phyloP scores from a whole-genome alignment of 352 stramenopile species.

The Phytophthora megakarya region DNA sequence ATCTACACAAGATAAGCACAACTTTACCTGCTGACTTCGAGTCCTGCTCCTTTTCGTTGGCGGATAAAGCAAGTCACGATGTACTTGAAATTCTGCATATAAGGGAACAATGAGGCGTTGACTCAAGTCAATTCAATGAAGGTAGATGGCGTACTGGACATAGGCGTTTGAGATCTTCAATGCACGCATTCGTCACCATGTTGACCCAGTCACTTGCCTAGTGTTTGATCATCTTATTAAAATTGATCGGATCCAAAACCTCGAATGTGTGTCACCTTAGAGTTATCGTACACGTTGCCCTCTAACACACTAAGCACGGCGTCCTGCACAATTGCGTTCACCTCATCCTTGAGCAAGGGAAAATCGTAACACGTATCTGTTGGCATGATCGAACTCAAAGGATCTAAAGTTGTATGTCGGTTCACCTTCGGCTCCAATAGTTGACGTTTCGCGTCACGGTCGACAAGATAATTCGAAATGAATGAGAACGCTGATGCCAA shows the following conservation, averaged over 20 bases:
- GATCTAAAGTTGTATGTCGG: slow-evolving; percentile 22
- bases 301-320: slow-evolving; percentile 74
- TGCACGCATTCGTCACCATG: slow-evolving; percentile 62
- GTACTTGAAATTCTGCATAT: slow-evolving; percentile 82
- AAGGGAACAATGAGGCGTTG: not conserved
- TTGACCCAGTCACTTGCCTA: slow-evolving; percentile 79
- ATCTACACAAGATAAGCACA: not conserved
- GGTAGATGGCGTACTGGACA: slow-evolving; percentile 45
- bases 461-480: slow-evolving; percentile 14
- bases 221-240: not conserved
- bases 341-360: slow-evolving; percentile 71
- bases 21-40: slow-evolving; percentile 61
- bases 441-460: slow-evolving; percentile 11
- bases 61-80: slow-evolving; percentile 74
- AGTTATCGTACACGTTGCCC: slow-evolving; percentile 79
- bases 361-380: slow-evolving; percentile 68
- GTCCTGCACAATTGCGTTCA: slow-evolving; percentile 75
- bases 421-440: slow-evolving; percentile 1
- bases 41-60: slow-evolving; percentile 64
- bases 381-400: slow-evolving; percentile 28
- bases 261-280: slow-evolving; percentile 44
- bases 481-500: slow-evolving; percentile 3
- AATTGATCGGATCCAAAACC: not conserved
- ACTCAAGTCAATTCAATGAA: not conserved
- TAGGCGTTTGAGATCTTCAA: slow-evolving; percentile 69